Evolutionary conservation across 2,329 filamentous ascomycete species (phyloP).

Genomic region (Apiospora rasikravindrae): DNA sequence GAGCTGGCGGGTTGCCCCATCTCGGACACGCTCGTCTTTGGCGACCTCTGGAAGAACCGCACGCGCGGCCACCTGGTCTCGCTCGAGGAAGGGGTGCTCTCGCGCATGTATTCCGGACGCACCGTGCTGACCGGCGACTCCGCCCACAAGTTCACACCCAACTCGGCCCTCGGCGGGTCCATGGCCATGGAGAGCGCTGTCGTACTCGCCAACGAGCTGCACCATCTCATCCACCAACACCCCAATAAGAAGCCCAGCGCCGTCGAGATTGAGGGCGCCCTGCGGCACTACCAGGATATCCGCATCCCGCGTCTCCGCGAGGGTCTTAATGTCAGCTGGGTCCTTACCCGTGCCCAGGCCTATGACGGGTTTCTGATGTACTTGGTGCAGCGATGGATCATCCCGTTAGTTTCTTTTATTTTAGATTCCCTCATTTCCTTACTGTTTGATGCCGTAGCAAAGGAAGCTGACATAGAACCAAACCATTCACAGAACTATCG

Average conservation of each 20-base stretch:
- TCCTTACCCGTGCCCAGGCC: not conserved
- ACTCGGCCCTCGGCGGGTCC: constrained; percentile 44
- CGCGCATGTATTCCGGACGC: constrained; percentile 41
- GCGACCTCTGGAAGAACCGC: constrained; percentile 39
- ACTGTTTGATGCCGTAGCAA: not conserved
- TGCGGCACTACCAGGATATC: not conserved
- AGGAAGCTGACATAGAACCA: not conserved
- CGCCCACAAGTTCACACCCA: constrained; percentile 42
- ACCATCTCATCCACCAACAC: constrained; percentile 18
- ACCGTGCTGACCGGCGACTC: constrained; percentile 43
- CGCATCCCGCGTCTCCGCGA: not conserved
- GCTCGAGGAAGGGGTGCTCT: constrained; percentile 41
- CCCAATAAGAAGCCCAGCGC: constrained; percentile 21
- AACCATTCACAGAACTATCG: not conserved
- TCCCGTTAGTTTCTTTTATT: not conserved
- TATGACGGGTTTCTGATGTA: constrained; percentile 1
- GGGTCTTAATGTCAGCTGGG: not conserved
- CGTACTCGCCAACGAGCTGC: constrained; percentile 35
- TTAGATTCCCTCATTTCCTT: not conserved
- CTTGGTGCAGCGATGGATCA: constrained; percentile 3
- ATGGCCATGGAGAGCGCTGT: constrained; percentile 43
- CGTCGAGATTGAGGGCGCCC: not conserved
- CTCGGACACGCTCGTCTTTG: constrained; percentile 37
- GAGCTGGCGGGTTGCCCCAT: constrained; percentile 35
- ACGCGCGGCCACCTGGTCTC: constrained; percentile 30